Base-by-base conservation (phyloP, 176 grass and related monocot species). In the Zoysia japonica region DNA sequence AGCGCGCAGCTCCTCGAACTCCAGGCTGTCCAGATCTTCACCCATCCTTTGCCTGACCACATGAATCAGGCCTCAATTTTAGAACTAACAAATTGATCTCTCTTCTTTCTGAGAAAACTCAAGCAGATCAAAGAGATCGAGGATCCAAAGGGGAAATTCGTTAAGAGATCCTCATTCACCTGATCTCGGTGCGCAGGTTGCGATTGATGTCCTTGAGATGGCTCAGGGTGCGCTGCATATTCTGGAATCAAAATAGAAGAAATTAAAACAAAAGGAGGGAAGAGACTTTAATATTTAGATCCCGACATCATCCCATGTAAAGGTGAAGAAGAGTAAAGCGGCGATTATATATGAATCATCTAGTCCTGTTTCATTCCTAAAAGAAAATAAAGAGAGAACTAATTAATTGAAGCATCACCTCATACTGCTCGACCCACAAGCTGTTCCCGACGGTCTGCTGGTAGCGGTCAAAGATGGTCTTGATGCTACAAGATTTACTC, bases 151-250 rank as follows among this genome's bases (percentile, higher is more conserved):
- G 51, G 19, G 41, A 37, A 85, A 37, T 48, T 38, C 0, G 19
- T 17, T 28, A 28, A 59, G 55, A 20, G 15, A 15, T 15, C 12
- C 40, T 13, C 13, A 28, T 19, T 2, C 11, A 92, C 94, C 96
- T 89, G 79, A 99, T 99, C 86, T 99, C 91, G 5, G 84, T 95
- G 75, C 86, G 92, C 28, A 99, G 92, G 69, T 93, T 90, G 2
- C 88, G 76, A 6, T 99, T 99, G 84, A 99, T 92, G 83, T 99
- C 88, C 84, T 89, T 99, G 78, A 99, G 90, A 77, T 95, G 92
- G 73, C 80, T 95, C 67, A 95, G 87, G 53, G 88, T 99, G 40
- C 81, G 89, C 77, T 99, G 96, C 92, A 99, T 99, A 71, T 87
- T 99, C 96, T 99, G 79, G 56, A 48, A 47, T 6, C 17, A 28